phyloP scores from a whole-genome alignment of 2,329 filamentous ascomycete species.

The Cladophialophora psammophila region DNA sequence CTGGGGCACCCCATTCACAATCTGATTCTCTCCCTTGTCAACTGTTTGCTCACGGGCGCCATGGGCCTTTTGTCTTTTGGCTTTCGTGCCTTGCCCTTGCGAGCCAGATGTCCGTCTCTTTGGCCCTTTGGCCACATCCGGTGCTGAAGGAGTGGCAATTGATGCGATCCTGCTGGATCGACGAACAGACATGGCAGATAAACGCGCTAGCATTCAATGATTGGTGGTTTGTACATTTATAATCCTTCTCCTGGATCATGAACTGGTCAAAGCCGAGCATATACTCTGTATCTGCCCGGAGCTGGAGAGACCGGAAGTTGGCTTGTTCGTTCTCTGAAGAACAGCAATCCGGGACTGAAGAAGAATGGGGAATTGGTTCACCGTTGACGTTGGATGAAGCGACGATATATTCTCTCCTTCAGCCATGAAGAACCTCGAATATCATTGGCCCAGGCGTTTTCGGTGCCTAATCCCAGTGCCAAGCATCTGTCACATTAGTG shows the following conservation, averaged over 20 bases:
- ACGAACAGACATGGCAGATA: constrained; percentile 34
- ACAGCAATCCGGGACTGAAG: not conserved
- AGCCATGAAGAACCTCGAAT: constrained; percentile 2
- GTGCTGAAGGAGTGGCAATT: not conserved
- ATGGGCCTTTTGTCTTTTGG: constrained; percentile 34
- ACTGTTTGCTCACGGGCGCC: not conserved
- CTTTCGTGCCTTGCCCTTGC: constrained; percentile 21
- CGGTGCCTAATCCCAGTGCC: constrained; percentile 25
- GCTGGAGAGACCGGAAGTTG: not conserved
- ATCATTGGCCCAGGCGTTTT: constrained; percentile 19
- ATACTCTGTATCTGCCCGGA: not conserved
- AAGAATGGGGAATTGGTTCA: not conserved
- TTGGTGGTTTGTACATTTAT: constrained; percentile 1
- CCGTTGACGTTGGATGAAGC: constrained; percentile 6
- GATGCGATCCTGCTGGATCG: constrained; percentile 35
- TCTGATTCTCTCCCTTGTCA: constrained; percentile 3
- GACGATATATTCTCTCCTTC: constrained; percentile 14
- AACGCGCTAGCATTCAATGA: constrained; percentile 30
- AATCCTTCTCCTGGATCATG: not conserved
- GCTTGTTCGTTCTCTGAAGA: not conserved
- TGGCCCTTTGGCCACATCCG: constrained; percentile 8
- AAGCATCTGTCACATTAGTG: constrained; percentile 7
- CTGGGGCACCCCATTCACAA: constrained; percentile 19
- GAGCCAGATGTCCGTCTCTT: constrained; percentile 38
- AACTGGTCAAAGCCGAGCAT: not conserved